Base-by-base conservation (phyloP, 345 rosid genomes). In the Draba incana region DNA sequence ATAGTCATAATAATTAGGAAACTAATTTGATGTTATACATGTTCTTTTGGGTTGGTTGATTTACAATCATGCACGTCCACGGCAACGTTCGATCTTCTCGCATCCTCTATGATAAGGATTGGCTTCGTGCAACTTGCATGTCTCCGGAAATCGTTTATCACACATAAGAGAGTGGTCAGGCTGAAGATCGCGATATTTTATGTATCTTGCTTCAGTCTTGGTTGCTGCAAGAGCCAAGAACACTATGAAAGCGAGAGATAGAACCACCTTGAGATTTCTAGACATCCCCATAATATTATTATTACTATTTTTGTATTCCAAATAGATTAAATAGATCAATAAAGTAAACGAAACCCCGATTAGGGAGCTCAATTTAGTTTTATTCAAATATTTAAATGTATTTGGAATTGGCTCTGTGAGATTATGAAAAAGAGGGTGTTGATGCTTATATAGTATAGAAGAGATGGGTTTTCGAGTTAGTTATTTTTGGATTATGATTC, bases 261-360 rank as follows among this genome's bases (percentile, higher is more conserved):
- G 3, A 30, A 64, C 42, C 24, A 64, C 4, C 12, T 57, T 49
- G 7, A 48, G 0, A 64, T 3, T 48, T 13, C 41, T 64, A 28
- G 76, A 72, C 61, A 72, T 65, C n/a, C 66, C 66, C 77, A 72
- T 72, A 28, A 16, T 62, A 45, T 11, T 35, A 8, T 37, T n/a
- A 8, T 35, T 35, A 33, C 14, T 27, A 27, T 23, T 44, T 3
- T 45, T 27, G 7, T 10, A 2, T 46, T 53, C 42, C 44, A 57
- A 57, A 53, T 41, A 41, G 6, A 66, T 53, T 50, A 65, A 62
- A 56, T 50, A 72, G 4, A 65, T 49, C 46, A 27, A 55, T 64
- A 64, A 8, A 16, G 8, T 35, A 46, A 55, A 27, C 27, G 31
- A 71, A 71, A 46, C 57, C 0, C 57, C 24, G 1, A 16, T 55